Evolutionary conservation across 2,329 filamentous ascomycete genomes (phyloP), one percentile per base, ranked within the genome.

Genomic region (Fusarium compactum): DNA sequence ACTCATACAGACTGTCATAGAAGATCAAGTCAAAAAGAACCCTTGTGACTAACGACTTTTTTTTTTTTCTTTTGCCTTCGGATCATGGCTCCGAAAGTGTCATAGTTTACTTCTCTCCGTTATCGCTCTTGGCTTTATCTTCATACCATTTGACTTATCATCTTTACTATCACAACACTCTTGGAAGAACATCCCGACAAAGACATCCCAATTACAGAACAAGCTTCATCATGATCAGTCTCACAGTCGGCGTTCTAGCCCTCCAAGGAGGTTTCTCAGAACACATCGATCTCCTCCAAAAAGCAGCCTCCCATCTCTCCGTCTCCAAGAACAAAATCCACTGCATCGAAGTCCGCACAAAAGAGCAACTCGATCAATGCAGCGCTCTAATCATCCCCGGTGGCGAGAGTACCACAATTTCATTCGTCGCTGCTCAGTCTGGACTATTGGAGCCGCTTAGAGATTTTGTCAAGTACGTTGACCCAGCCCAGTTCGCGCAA

Each of bases 221-320:
- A 51, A 41, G 12, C 57, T 55, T 47, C 52, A 69, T 15, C 46
- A 75, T 72, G 69, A 72, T 76, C 59, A 74, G 70, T 65, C 74
- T 88, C 64, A 87, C 85, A 4, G 81, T 91, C 38, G 89, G 89
- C 48, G 88, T 91, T 25, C 82, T 91, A 55, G 88, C 96, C 72
- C 88, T 99, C 20, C 96, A 99, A 82, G 96, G 96, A 74, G 95
- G 95, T 62, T 98, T 98, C 80, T 87, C 90, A 76, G 95, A 99
- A 80, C 95, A 99, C 83, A 79, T 97, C 61, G 85, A 89, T 70
- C 87, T 97, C 40, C 85, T 98, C 40, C 87, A 87, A 71, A 86
- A 87, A 68, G 94, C 95, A 8, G 87, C 90, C 4, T 77, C 81
- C n/a, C 80, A 82, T 24, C 78, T 92, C 45, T 74, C 78, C 18